Base-by-base conservation (phyloP, 2,329 filamentous ascomycete species). In the Lojkania enalia region DNA sequence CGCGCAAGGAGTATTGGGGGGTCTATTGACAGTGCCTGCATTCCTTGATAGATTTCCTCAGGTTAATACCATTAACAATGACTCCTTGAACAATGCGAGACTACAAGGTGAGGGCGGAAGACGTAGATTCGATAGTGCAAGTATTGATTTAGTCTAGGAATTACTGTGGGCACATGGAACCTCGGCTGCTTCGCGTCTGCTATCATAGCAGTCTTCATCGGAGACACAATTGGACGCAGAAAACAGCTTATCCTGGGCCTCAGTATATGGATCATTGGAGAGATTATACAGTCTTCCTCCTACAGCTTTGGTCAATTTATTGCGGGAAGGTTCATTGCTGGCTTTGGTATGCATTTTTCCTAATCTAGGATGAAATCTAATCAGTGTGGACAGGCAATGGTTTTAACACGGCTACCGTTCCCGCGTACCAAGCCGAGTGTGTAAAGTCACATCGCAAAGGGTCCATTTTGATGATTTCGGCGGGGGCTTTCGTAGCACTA, bases 1-100 rank as follows among this genome's bases (percentile, higher is more conserved):
- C 83, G 86, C 88, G 55, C 64, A 74, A 49, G 86, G 86, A 61
- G 85, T 88, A 7, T 87, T 88, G 77, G 86, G 64, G 16, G 64
- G 64, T 32, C 83, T 92, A 51, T 74, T 92, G 50, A 88, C 86
- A 5, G 79, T 90, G 60, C 72, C 79, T 18, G 74, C 76, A 13
- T 88, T 87, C 57, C 72, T 82, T 2, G 57, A 55, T 13, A 46
- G 46, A 20, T 66, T 63, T 38, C 62, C 61, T 13, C 56, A 58
- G 35, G 39, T 65, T 12, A 53, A 65, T 37, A 58, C 57, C 12
- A 46, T 64, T 20, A 52, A 53, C 25, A 41, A 57, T 18, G 32
- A 31, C 21, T 52, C 54, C 0, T 56, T 55, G 5, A 48, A 57
- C 15, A 54, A 58, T 47, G 52, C 63, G 6, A 58, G 55, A 54